phyloP scores from a whole-genome alignment of 2,329 filamentous ascomycete genomes.

The Monosporascus sp. region DNA sequence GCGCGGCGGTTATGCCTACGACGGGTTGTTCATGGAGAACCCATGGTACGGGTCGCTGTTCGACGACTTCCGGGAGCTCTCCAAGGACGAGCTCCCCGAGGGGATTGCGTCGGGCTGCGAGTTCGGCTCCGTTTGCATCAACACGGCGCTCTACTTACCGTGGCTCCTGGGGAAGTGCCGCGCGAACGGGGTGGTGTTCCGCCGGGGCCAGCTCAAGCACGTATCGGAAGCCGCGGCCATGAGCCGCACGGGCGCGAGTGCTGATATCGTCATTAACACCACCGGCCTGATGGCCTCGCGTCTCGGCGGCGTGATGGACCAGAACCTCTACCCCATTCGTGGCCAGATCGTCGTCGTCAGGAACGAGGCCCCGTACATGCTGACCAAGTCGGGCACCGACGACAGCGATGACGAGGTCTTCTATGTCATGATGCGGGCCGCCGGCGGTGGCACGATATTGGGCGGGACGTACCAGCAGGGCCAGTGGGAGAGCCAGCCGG shows the following conservation, averaged over 20 bases:
- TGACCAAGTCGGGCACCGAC: conserved; percentile 64
- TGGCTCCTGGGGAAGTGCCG: conserved; percentile 80
- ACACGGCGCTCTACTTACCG: conserved; percentile 79
- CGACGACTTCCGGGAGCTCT: conserved; percentile 62
- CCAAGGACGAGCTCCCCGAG: conserved; percentile 50
- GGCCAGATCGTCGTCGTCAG: conserved; percentile 82
- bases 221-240: conserved; percentile 62
- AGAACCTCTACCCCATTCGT: conserved; percentile 65
- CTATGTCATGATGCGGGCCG: conserved; percentile 80
- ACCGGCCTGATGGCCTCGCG: conserved; percentile 71
- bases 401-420: conserved; percentile 66
- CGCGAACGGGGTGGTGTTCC: conserved; percentile 63
- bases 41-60: conserved; percentile 72
- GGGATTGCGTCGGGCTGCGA: conserved; percentile 66
- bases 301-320: conserved; percentile 77
- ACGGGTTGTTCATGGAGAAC: conserved; percentile 59
- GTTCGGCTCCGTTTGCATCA: conserved; percentile 87
- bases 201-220: conserved; percentile 60
- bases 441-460: conserved; percentile 74
- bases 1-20: conserved; percentile 49
- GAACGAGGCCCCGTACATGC: conserved; percentile 70
- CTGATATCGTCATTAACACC: conserved; percentile 75
- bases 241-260: conserved; percentile 51
- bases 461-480: conserved; percentile 80
- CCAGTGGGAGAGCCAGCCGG: conserved; percentile 73